Evolutionary conservation across 164 flowering plant species (phyloP).

Genomic region (Magnolia sinica): DNA sequence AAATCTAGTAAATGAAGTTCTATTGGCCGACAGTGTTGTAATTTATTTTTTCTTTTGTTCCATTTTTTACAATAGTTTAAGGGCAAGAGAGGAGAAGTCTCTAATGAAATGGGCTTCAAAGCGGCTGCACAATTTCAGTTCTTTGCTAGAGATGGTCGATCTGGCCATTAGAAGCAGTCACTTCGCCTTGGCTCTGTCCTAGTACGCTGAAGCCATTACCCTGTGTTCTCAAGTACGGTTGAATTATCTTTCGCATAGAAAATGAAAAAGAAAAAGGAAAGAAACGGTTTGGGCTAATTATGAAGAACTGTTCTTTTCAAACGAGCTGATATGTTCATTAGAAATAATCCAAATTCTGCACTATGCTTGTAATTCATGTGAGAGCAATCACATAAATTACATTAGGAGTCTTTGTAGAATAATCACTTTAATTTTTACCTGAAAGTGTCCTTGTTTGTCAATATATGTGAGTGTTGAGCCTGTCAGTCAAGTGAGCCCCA

Average conservation of each 20-base stretch:
- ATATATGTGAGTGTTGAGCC: too few species aligned
- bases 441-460: too few species aligned
- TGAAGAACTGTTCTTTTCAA: background rate
- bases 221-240: conserved; percentile 69
- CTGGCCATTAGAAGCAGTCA: conserved; percentile 38
- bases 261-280: background rate
- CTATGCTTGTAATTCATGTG: background rate
- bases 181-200: conserved; percentile 45
- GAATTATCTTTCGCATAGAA: too few species aligned
- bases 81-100: conserved; percentile 43
- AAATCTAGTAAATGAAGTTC: background rate
- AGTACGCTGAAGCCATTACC: conserved; percentile 59
- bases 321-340: background rate
- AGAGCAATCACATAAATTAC: background rate
- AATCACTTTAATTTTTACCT: too few species aligned
- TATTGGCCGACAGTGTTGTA: background rate
- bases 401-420: background rate
- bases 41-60: background rate
- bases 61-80: conserved; percentile 35
- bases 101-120: conserved; percentile 72
- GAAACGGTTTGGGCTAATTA: background rate
- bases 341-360: background rate
- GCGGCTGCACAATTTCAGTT: conserved; percentile 53
- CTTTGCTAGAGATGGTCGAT: conserved; percentile 68
- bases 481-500: too few species aligned